Base-by-base conservation (phyloP, 2,329 filamentous ascomycete genomes). In the Pestalotiopsis sp. region DNA sequence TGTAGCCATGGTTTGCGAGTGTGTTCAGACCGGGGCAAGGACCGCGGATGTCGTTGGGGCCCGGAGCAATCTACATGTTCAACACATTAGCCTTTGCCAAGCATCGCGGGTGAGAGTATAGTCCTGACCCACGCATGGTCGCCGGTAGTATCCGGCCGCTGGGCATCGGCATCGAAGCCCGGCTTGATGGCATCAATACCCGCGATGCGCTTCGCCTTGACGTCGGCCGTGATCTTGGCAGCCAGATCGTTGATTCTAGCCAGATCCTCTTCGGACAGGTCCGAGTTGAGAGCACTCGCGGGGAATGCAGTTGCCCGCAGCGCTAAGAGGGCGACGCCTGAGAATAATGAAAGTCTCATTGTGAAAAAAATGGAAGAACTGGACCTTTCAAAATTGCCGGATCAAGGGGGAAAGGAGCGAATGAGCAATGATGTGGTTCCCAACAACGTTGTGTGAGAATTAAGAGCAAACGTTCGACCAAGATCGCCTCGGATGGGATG, bases 21-120 rank as follows among this genome's bases (percentile, higher is more conserved):
- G 64, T 41, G 45, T 69, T 69, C 12, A 69, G 20, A 57, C 65
- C 65, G 39, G 67, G 67, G 13, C 67, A 69, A 5, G 67, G 58
- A n/a, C 57, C 57, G 11, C 57, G 57, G 80, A 79, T 67, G 77
- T 76, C 3, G 76, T 76, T 11, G 72, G 61, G 45, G 45, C 45
- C 45, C 20, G 45, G 45, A 14, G 59, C 17, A 23, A 59, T 27
- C 31, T 39, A 17, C 27, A 38, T 17, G 27, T 9, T 41, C 27
- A 39, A 59, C 9, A 38, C 41, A n/a, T 36, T 36, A 27, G 36
- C 25, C 7, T 61, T 61, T 61, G 59, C 45, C 17, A 52, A 52
- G 45, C 45, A 52, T 52, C 25, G 2, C 9, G 59, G 12, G 13
- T 36, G 59, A 38, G 25, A n/a, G 17, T 61, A 38, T 61, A 61